These are phyloP conservation scores for Pholiota adiposa DNA, from an alignment of 1,284 basidiomycete genomes.

Conservation along the genomic window DNA sequence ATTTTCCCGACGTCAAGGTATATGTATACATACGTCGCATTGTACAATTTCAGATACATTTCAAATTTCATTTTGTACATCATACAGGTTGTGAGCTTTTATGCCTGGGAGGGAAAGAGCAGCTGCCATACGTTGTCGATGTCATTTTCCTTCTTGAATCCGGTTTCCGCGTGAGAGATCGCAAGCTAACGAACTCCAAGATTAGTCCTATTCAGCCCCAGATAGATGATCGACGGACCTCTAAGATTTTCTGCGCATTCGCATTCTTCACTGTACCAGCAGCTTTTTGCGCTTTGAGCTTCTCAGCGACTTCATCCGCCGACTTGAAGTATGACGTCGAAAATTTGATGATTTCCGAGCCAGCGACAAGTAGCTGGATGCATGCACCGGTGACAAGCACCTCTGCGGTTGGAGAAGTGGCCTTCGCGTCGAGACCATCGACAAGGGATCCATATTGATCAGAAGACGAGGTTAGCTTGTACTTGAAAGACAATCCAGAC, in stretches of 20 bases:
- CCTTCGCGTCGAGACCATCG: not conserved
- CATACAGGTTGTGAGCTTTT: too few relatives aligned
- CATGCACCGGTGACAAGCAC: not conserved
- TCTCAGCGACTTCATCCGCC: not conserved
- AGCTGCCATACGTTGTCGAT: not conserved
- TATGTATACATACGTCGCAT: too few relatives aligned
- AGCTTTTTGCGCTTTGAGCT: not conserved
- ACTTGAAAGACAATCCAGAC: not conserved
- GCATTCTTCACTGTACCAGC: not conserved
- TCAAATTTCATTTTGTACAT: too few relatives aligned
- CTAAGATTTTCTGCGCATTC: not conserved
- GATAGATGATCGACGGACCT: not conserved
- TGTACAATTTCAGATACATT: too few relatives aligned
- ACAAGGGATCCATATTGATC: not conserved
- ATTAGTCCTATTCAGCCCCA: not conserved
- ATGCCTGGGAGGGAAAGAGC: not conserved
- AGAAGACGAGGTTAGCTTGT: not conserved
- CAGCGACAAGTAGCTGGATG: not conserved
- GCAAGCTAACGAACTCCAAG: not conserved
- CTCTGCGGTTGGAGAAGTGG: not conserved
- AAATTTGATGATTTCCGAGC: not conserved
- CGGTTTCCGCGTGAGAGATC: not conserved
- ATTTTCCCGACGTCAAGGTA: too few relatives aligned
- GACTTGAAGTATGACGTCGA: not conserved
- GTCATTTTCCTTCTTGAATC: not conserved